Conservation (phyloP, 108 stramenopile species). For the Bacterosira constricta region DNA sequence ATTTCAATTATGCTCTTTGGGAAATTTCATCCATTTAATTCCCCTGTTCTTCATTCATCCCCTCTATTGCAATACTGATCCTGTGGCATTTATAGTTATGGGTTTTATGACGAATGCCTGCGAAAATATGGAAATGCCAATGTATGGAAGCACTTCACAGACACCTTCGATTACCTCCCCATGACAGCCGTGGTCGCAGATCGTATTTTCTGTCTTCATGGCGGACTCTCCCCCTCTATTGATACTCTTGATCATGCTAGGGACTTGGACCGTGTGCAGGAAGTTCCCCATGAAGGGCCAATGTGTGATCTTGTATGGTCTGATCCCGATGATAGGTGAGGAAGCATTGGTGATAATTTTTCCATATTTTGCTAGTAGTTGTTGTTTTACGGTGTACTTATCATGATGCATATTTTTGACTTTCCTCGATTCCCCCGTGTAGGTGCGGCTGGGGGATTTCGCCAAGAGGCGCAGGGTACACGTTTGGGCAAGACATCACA, state of each 20-base stretch:
- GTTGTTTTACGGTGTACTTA: background rate
- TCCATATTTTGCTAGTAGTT: background rate
- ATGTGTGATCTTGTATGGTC: constrained; percentile 99
- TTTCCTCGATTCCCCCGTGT: background rate
- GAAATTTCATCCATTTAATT: background rate
- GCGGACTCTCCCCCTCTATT: constrained; percentile 93
- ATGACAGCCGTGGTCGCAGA: constrained; percentile 95
- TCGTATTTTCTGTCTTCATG: constrained; percentile 94
- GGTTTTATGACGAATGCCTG: constrained; percentile 98
- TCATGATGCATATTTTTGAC: background rate
- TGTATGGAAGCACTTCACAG: constrained; percentile 98
- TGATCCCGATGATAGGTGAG: constrained; percentile 96
- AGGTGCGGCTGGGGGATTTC: constrained; percentile 87
- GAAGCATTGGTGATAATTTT: background rate
- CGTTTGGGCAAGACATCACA: constrained; percentile 95
- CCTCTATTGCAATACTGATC: no score
- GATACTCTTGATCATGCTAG: constrained; percentile 93
- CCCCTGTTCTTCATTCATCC: background rate
- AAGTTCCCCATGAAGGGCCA: constrained; percentile 99
- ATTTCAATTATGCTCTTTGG: background rate
- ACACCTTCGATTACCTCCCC: constrained; percentile 95
- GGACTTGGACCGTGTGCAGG: constrained; percentile 95
- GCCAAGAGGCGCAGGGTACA: constrained; percentile 92
- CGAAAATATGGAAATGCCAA: constrained; percentile 98
- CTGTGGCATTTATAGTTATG: constrained; percentile 62